These are phyloP conservation scores for Sporobolomyces roseus DNA, from an alignment of 768 basidiomycete species.

Conservation along the genomic window DNA sequence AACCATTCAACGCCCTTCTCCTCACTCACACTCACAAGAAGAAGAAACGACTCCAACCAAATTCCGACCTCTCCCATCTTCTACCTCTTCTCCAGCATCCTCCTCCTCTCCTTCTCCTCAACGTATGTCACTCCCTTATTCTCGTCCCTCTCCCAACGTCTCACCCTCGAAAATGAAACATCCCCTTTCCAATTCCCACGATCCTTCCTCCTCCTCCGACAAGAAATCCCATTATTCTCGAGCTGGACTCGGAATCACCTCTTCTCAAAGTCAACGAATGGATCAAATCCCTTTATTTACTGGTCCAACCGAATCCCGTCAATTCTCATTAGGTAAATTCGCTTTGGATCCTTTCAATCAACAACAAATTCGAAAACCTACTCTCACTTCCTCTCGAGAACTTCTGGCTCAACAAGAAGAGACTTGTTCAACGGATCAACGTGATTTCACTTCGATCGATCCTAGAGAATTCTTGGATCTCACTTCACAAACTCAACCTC, in stretches of 20 bases:
- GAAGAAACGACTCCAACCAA: background rate
- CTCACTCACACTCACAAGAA: no score
- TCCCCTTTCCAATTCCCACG: background rate
- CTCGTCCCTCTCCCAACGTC: background rate
- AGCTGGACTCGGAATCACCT: background rate
- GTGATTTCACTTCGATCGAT: slow-evolving; percentile 17
- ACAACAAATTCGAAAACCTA: no score
- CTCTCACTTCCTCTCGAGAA: no score
- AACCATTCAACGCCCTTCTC: no score
- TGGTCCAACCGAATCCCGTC: no score
- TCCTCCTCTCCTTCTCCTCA: background rate
- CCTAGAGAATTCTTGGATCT: slow-evolving; percentile 32
- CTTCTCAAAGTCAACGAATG: no score
- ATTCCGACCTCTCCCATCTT: background rate
- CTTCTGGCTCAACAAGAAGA: background rate
- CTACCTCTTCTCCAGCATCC: background rate
- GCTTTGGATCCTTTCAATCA: no score
- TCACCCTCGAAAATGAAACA: background rate
- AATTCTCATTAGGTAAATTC: no score
- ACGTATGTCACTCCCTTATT: background rate
- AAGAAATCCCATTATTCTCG: background rate
- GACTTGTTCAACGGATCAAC: slow-evolving; percentile 9
- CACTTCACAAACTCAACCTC: no score
- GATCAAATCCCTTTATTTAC: no score
- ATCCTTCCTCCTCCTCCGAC: background rate